phyloP scores from a whole-genome alignment of 2,329 filamentous ascomycete genomes.

The Fusarium incarnatum region DNA sequence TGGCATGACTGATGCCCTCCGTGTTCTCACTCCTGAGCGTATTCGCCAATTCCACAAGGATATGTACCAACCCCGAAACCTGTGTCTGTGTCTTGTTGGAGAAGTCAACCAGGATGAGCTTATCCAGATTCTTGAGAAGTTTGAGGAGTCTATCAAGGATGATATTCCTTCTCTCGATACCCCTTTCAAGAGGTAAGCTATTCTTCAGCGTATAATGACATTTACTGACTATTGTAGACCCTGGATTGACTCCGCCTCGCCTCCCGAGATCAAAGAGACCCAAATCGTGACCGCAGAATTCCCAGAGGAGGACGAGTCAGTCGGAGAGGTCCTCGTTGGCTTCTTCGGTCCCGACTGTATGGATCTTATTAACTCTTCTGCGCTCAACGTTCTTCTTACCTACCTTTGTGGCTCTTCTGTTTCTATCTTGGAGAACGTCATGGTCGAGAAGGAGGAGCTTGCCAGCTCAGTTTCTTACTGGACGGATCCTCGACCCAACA shows the following conservation, averaged over 20 bases:
- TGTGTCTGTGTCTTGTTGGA: constrained; percentile 91
- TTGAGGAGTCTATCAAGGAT: constrained; percentile 87
- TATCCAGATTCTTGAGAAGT: constrained; percentile 83
- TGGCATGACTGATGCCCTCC: constrained; percentile 92
- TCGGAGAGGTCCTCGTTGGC: constrained; percentile 85
- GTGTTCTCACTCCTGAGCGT: constrained; percentile 85
- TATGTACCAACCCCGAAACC: constrained; percentile 98
- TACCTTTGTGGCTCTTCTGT: constrained; percentile 96
- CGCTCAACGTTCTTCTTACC: constrained; percentile 81
- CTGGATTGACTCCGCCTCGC: constrained; percentile 89
- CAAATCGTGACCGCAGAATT: constrained; percentile 86
- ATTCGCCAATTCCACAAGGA: constrained; percentile 95
- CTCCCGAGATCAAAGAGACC: constrained; percentile 77
- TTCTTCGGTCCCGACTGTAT: constrained; percentile 89
- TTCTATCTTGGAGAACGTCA: constrained; percentile 87
- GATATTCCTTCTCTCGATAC: constrained; percentile 80
- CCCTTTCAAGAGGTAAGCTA: constrained; percentile 74
- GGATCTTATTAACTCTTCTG: constrained; percentile 74
- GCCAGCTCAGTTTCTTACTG: constrained; percentile 86
- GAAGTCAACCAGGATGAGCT: constrained; percentile 87
- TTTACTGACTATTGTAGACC: constrained; percentile 60
- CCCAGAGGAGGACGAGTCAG: constrained; percentile 95
- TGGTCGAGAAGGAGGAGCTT: constrained; percentile 94
- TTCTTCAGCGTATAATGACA: not conserved
- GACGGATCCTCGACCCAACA: constrained; percentile 82